phyloP scores from a whole-genome alignment of 495 filamentous ascomycete species.

The Penicillium desertorum region DNA sequence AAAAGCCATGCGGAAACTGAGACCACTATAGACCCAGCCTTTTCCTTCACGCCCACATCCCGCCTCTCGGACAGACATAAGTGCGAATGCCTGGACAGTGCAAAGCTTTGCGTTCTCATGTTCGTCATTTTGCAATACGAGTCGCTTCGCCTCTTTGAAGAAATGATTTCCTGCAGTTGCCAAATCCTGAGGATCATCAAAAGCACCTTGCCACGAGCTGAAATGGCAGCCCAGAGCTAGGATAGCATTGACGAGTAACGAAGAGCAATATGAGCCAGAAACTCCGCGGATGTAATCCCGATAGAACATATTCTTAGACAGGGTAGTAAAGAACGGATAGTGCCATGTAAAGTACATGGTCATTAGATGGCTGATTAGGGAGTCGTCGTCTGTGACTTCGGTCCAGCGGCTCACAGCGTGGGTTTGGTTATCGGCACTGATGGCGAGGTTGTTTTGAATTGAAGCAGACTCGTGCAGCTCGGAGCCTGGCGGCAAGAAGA shows the following conservation, averaged over 20 bases:
- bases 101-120: conserved; percentile 86
- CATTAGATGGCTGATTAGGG: conserved; percentile 81
- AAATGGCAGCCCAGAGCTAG: conserved; percentile 96
- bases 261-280: conserved; percentile 73
- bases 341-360: conserved; percentile 99
- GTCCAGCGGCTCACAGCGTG: conserved; percentile 80
- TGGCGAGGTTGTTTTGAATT: conserved; percentile 20
- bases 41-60: conserved; percentile 93
- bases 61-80: conserved; percentile 97
- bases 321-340: conserved; percentile 92
- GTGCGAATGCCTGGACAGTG: conserved; percentile 90
- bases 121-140: conserved; percentile 89
- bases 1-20: conserved; percentile 98
- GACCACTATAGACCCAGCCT: conserved; percentile 97
- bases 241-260: conserved; percentile 91
- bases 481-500: conserved; percentile 66
- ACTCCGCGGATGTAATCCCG: conserved; percentile 75
- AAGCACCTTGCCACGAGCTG: conserved; percentile 70
- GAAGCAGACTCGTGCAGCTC: conserved; percentile 50
- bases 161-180: conserved; percentile 95
- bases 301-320: conserved; percentile 88
- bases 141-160: conserved; percentile 88
- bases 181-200: conserved; percentile 66
- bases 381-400: conserved; percentile 73
- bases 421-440: conserved; percentile 10